Evolutionary conservation across 2,329 filamentous ascomycete species (phyloP), one percentile per base, ranked within the genome.

Genomic region (Fusarium piperis): DNA sequence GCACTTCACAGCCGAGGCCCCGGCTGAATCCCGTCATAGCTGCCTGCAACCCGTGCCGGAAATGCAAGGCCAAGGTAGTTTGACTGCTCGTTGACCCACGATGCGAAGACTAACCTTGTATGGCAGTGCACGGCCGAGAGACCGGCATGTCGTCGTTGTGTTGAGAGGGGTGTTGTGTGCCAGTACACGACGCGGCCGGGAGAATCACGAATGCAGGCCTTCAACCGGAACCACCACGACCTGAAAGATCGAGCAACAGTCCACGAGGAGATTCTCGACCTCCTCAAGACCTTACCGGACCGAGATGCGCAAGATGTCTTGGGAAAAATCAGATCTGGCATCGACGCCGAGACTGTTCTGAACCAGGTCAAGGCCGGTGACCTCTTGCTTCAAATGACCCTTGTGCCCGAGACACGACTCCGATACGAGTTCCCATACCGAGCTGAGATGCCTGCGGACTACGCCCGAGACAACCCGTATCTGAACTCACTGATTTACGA

Each of bases 381-480:
- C 62, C 32, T 81, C 6, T 67, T 84, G 4, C 65, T 84, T 6
- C 81, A 84, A 62, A 78, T 83, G 59, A 74, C 79, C 1, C 67
- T 83, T 3, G 64, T 72, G 0, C 81, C 83, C 6, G 82, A 85
- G 66, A 76, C 80, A 2, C 73, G 80, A 1, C 77, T 78, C 20
- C 81, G 81, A 41, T 84, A 82, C 44, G 79, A 81, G 48, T 83
- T 85, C 36, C 83, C 82, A 0, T 83, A 82, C 48, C 41, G 56
- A 5, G 16, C 67, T 1, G 56, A 73, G 7, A 77, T 79, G 73
- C 77, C 75, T 0, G 55, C 36, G 5, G 48, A 51, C 3, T 57
- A 58, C 16, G 28, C 63, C 18, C 16, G 41, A 1, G 35, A 77
- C 26, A 81, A 76, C 18, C 74, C 75, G 0, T 80, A 81, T 32